These are phyloP conservation scores for Penicillium polonicum DNA, from an alignment of 2,329 filamentous ascomycete species.

Conservation along the genomic window DNA sequence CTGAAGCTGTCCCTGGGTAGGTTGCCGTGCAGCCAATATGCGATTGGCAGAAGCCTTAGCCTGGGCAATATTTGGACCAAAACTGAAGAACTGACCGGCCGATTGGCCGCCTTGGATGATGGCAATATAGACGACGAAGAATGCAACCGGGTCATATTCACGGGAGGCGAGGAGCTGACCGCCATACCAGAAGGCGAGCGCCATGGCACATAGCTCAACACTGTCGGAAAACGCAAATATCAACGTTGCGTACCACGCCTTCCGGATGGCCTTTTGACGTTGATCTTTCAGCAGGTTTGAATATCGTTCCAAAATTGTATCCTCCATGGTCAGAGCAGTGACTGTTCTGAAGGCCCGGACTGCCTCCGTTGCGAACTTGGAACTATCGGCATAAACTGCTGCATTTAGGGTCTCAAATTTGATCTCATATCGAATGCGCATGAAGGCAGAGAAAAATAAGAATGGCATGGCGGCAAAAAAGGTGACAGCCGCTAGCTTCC, in stretches of 20 bases:
- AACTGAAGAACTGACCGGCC: conserved; percentile 66
- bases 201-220: conserved; percentile 62
- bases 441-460: conserved; percentile 50
- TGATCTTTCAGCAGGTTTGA: conserved; percentile 58
- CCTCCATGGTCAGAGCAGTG: conserved; percentile 66
- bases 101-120: conserved; percentile 67
- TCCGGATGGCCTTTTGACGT: conserved; percentile 58
- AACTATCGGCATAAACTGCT: conserved; percentile 67
- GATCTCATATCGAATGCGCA: conserved; percentile 62
- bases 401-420: conserved; percentile 68
- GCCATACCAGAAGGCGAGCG: conserved; percentile 61
- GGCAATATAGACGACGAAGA: conserved; percentile 63
- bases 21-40: conserved; percentile 33
- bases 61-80: conserved; percentile 56
- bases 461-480: conserved; percentile 59
- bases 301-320: conserved; percentile 63
- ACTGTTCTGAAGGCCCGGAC: conserved; percentile 74
- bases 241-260: conserved; percentile 61
- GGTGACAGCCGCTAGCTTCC: conserved; percentile 71
- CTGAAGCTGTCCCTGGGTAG: background rate
- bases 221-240: conserved; percentile 70
- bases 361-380: conserved; percentile 71
- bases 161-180: conserved; percentile 56
- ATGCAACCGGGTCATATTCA: conserved; percentile 50
- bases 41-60: conserved; percentile 40